These are phyloP conservation scores for Pseudoturritis turrita DNA, from an alignment of 345 rosid species.

Conservation along the genomic window DNA sequence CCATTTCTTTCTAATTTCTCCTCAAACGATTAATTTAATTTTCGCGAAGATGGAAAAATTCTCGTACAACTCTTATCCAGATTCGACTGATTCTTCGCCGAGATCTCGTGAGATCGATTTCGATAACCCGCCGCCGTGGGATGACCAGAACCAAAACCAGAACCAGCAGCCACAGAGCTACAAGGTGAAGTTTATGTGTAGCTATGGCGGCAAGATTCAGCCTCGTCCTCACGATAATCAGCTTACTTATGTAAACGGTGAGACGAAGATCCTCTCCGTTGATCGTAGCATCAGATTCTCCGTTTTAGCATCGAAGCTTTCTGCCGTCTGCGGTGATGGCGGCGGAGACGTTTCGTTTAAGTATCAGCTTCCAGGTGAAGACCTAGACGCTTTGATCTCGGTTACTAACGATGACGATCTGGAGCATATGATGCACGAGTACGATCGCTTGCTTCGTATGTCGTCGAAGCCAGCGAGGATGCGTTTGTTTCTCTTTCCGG, in stretches of 20 bases:
- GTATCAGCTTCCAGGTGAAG: slow-evolving; percentile 96
- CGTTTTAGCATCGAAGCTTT: slow-evolving; percentile 53
- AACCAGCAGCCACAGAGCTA: slow-evolving; percentile 36
- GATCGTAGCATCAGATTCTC: slow-evolving; percentile 64
- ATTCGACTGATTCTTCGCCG: slow-evolving; percentile 87
- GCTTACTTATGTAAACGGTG: slow-evolving; percentile 80
- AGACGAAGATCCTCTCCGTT: slow-evolving; percentile 82
- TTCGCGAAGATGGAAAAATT: slow-evolving; percentile 57
- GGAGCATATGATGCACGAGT: slow-evolving; percentile 91
- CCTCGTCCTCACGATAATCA: slow-evolving; percentile 94
- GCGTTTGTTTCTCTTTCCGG: slow-evolving; percentile 77
- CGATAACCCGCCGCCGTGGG: slow-evolving; percentile 79
- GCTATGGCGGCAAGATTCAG: slow-evolving; percentile 91
- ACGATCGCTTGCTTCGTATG: slow-evolving; percentile 70
- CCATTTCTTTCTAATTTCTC: slow-evolving; percentile 1
- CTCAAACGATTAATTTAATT: not conserved
- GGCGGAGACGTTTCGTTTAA: slow-evolving; percentile 52
- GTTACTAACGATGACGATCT: slow-evolving; percentile 94
- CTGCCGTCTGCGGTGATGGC: slow-evolving; percentile 45
- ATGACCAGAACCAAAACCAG: slow-evolving; percentile 40
- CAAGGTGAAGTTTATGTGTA: slow-evolving; percentile 81
- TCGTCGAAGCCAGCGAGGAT: slow-evolving; percentile 78
- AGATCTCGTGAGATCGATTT: slow-evolving; percentile 93
- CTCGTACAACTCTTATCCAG: slow-evolving; percentile 66
- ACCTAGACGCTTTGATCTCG: slow-evolving; percentile 90